Percentiles rank a stretch among this genome's conserved stretches.
These are phyloP conservation scores for Eucalyptus fibrosa DNA, from an alignment of 345 rosid species.

Conservation along the genomic window DNA sequence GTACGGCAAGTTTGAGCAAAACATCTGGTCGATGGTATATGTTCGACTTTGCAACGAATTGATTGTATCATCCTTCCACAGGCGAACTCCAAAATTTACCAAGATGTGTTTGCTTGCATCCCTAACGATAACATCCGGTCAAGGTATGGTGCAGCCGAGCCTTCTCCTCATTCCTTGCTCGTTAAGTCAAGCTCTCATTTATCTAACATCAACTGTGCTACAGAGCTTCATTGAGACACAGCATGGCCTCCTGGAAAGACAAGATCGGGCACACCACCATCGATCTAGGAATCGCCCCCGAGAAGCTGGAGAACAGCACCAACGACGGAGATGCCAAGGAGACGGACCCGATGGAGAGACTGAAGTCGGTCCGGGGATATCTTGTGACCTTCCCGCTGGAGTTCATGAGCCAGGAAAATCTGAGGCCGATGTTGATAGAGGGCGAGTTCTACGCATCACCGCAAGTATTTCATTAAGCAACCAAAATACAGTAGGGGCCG, in stretches of 20 bases:
- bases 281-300: slow-evolving; percentile 74
- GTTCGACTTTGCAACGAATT: not conserved
- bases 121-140: slow-evolving; percentile 64
- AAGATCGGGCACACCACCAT: slow-evolving; percentile 63
- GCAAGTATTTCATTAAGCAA: slow-evolving; percentile 50
- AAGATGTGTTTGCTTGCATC: slow-evolving; percentile 72
- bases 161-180: not conserved
- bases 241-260: slow-evolving; percentile 41
- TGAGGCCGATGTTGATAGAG: slow-evolving; percentile 70
- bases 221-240: slow-evolving; percentile 66
- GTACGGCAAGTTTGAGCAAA: not conserved
- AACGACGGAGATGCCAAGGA: slow-evolving; percentile 4
- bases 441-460: slow-evolving; percentile 78
- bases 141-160: slow-evolving; percentile 24
- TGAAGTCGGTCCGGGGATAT: slow-evolving; percentile 46
- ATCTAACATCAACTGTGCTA: not conserved
- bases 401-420: slow-evolving; percentile 75
- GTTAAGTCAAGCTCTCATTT: not conserved
- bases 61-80: not conserved
- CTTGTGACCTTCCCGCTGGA: slow-evolving; percentile 77
- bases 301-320: slow-evolving; percentile 18
- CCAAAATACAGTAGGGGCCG: not conserved
- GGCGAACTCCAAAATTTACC: slow-evolving; percentile 52
- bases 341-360: slow-evolving; percentile 33
- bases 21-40: not conserved